These are phyloP conservation scores for Waltiozyma sp. DNA, from an alignment of 1,139 yeast genomes.

Conservation along the genomic window DNA sequence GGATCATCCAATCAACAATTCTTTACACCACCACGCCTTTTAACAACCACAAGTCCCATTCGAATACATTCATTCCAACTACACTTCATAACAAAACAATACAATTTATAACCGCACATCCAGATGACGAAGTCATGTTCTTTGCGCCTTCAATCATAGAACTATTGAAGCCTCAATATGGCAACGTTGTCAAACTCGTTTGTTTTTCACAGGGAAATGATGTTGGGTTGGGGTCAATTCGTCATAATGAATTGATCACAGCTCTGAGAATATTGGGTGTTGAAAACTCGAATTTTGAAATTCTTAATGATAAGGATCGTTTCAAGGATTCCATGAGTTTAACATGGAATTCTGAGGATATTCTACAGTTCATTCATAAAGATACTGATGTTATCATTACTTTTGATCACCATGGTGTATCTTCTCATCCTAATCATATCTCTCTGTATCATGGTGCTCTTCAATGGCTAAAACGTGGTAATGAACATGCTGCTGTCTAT, in stretches of 20 bases:
- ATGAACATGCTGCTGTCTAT: constrained; percentile 22
- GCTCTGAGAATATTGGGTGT: constrained; percentile 53
- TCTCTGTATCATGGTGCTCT: constrained; percentile 47
- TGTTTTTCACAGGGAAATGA: constrained; percentile 77
- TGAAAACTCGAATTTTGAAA: constrained; percentile 23
- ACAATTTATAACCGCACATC: constrained; percentile 76
- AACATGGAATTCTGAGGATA: constrained; percentile 48
- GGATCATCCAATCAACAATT: constrained; percentile 3
- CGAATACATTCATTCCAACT: constrained; percentile 1
- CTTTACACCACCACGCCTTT: constrained; percentile 2
- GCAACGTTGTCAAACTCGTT: constrained; percentile 44
- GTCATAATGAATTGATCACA: constrained; percentile 46
- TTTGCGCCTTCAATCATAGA: constrained; percentile 72
- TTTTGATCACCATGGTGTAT: constrained; percentile 76
- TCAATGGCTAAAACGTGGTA: constrained; percentile 15
- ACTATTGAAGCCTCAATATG: constrained; percentile 34
- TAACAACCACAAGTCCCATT: neutral
- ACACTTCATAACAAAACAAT: constrained; percentile 12
- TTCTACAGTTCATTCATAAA: constrained; percentile 23
- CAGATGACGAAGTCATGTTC: constrained; percentile 98
- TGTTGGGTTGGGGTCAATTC: constrained; percentile 55
- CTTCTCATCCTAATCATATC: constrained; percentile 78
- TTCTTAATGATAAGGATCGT: constrained; percentile 34
- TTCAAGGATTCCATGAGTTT: constrained; percentile 64
- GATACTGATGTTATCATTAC: constrained; percentile 45